Conservation (phyloP, 1,284 basidiomycete species). For the Stygiomarasmius scandens region DNA sequence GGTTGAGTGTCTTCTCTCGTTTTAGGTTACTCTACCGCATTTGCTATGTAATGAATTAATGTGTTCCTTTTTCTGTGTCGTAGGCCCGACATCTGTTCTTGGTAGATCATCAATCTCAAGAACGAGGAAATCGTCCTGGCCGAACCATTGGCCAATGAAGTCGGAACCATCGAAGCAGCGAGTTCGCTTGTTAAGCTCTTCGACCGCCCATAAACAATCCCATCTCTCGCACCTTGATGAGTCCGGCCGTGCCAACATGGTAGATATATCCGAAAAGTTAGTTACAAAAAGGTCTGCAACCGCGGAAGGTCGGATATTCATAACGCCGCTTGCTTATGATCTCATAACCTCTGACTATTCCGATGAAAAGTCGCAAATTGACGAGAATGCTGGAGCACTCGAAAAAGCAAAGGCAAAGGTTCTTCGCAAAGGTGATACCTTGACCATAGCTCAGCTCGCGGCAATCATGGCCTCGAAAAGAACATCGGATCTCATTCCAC, state of each 20-base stretch:
- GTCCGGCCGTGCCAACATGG: slow-evolving; percentile 77
- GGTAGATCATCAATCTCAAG: neutral
- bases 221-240: slow-evolving; percentile 72
- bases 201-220: slow-evolving; percentile 2
- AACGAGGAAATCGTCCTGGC: neutral
- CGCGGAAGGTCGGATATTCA: slow-evolving; percentile 78
- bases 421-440: slow-evolving; percentile 72
- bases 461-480: slow-evolving; percentile 88
- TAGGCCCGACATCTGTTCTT: neutral
- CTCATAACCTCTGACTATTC: slow-evolving; percentile 52
- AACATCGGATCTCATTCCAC: slow-evolving; percentile 80
- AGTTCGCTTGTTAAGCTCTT: neutral
- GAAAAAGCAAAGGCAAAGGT: slow-evolving; percentile 48
- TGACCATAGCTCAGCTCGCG: slow-evolving; percentile 80
- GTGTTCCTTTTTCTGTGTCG: neutral
- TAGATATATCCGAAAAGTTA: slow-evolving; percentile 72
- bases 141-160: neutral
- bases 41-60: neutral
- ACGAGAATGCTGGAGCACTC: slow-evolving; percentile 23
- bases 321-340: slow-evolving; percentile 66
- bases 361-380: slow-evolving; percentile 18
- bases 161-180: neutral
- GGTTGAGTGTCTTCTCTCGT: slow-evolving; percentile 61
- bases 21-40: slow-evolving; percentile 21
- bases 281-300: slow-evolving; percentile 72